These are phyloP conservation scores for Durusdinium trenchii DNA, from an alignment of 73 alveolate species.

Conservation along the genomic window DNA sequence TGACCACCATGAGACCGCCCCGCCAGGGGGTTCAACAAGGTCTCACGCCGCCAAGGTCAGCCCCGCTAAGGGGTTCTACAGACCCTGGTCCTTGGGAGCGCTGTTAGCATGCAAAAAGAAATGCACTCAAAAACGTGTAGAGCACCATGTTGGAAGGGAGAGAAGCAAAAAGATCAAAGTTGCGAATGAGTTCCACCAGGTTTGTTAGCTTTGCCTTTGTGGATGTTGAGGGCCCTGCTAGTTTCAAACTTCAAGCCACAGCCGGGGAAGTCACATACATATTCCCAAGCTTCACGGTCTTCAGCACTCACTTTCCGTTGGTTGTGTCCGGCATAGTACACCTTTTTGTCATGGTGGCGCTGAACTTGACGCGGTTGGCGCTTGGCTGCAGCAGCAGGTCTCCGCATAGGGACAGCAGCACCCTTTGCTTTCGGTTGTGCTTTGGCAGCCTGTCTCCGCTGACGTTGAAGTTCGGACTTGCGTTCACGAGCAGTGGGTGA, in stretches of 20 bases:
- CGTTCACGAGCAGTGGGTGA: constrained; percentile 10
- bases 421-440: background rate
- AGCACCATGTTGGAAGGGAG: background rate
- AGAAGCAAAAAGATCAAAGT: background rate
- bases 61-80: constrained; percentile 56
- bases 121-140: background rate
- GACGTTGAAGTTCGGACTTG: background rate
- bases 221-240: background rate
- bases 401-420: background rate
- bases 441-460: background rate
- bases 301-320: background rate
- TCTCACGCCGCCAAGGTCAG: constrained; percentile 19
- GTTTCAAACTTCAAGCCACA: background rate
- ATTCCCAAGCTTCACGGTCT: background rate
- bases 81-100: background rate
- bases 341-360: background rate
- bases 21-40: constrained; percentile 42
- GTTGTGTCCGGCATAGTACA: background rate
- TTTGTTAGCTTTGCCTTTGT: background rate
- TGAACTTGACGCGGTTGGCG: background rate
- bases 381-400: background rate
- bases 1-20: constrained; percentile 4
- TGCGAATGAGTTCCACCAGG: constrained; percentile 38
- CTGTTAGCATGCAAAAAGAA: background rate
- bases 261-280: constrained; percentile 8